Conservation (phyloP, 345 rosid genomes). For the Gossypioides kirkii region DNA sequence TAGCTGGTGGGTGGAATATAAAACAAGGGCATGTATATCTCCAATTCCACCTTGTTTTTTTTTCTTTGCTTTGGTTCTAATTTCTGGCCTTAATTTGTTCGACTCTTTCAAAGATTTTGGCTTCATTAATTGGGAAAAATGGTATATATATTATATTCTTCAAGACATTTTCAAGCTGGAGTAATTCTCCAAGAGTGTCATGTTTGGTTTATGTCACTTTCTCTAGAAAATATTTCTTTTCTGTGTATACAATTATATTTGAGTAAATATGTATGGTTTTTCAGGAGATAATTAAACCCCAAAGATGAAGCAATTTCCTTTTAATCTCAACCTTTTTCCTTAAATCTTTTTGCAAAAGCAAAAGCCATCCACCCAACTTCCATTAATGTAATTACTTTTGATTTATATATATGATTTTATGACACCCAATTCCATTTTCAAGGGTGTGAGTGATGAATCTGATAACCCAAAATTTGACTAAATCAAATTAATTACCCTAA, state of each 20-base stretch:
- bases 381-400: not conserved
- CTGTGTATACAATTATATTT: not conserved
- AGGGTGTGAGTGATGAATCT: conserved; percentile 10
- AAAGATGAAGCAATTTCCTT: conserved; percentile 21
- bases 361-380: conserved; percentile 15
- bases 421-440: conserved; percentile 22
- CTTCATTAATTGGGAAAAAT: conserved; percentile 9
- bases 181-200: conserved; percentile 7
- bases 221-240: not conserved
- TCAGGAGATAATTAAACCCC: conserved; percentile 8
- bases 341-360: conserved; percentile 20
- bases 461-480: conserved; percentile 26
- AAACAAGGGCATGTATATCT: not conserved
- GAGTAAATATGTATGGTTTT: not conserved
- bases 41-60: not conserved
- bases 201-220: conserved; percentile 43
- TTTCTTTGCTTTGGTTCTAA: not conserved
- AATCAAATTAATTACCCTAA: conserved; percentile 11
- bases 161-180: conserved; percentile 22
- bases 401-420: not conserved
- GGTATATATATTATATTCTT: not conserved
- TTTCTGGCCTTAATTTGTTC: conserved; percentile 5
- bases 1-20: no score
- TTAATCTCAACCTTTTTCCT: conserved; percentile 12
- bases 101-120: conserved; percentile 21